Percentiles rank a stretch among this genome's conserved stretches.
phyloP scores from a whole-genome alignment of 441 rosid species.

The Pelargonium citronellum region DNA sequence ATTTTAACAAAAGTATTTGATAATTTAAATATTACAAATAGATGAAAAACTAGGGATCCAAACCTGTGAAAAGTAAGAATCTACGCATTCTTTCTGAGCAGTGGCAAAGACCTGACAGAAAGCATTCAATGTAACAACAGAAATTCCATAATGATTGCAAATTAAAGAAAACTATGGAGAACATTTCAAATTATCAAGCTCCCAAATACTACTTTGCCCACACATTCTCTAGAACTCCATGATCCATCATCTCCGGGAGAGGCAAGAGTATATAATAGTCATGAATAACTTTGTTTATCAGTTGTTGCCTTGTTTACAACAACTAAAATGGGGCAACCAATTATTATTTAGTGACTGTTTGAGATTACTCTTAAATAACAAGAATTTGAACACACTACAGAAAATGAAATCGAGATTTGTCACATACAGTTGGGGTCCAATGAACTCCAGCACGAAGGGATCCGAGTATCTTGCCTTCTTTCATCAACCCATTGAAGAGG shows the following conservation, averaged over 20 bases:
- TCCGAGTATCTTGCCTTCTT: slow-evolving; percentile 82
- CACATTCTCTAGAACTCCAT: neutral
- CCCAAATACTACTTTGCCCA: neutral
- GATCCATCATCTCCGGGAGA: neutral
- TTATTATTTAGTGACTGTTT: no score
- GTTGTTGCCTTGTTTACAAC: neutral
- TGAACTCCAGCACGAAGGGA: slow-evolving; percentile 93
- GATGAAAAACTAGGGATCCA: slow-evolving; percentile 19
- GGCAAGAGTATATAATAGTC: neutral
- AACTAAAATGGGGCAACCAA: no score
- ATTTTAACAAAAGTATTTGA: slow-evolving; percentile 7
- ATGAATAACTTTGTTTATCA: neutral
- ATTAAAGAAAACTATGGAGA: neutral
- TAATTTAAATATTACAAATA: slow-evolving; percentile 13
- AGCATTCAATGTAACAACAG: slow-evolving; percentile 17
- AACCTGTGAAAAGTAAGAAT: slow-evolving; percentile 93
- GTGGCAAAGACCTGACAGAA: slow-evolving; percentile 62
- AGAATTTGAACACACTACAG: no score
- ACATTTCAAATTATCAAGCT: neutral
- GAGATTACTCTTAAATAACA: no score
- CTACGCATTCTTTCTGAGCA: slow-evolving; percentile 90
- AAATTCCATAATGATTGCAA: neutral
- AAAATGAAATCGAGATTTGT: slow-evolving; percentile 18
- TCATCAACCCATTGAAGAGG: slow-evolving; percentile 64
- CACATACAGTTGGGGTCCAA: slow-evolving; percentile 90